Percentiles rank a stretch among this genome's conserved stretches.
phyloP scores from a whole-genome alignment of 345 rosid species.

The Iberis pinnata region DNA sequence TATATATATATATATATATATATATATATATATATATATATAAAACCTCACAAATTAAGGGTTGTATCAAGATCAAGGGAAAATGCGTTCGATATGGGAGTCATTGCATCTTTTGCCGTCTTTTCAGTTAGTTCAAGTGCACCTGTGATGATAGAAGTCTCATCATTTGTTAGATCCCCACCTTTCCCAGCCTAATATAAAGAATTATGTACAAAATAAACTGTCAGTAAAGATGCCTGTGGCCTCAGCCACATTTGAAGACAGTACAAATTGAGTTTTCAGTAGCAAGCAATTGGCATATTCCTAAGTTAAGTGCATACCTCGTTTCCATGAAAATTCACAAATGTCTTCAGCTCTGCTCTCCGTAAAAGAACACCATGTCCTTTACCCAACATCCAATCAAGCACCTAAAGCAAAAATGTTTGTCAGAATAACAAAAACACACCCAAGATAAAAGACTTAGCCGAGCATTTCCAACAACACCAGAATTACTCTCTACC shows the following conservation, averaged over 20 bases:
- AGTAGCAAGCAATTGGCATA: no score
- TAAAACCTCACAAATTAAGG: slow-evolving; percentile 77
- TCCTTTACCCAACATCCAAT: slow-evolving; percentile 97
- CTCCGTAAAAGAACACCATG: slow-evolving; percentile 81
- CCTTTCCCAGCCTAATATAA: slow-evolving; percentile 85
- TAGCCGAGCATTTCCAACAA: not conserved
- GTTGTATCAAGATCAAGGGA: slow-evolving; percentile 94
- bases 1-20: no score
- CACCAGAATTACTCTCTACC: slow-evolving; percentile 30
- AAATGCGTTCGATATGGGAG: slow-evolving; percentile 86
- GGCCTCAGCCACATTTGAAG: no score
- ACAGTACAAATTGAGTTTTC: no score
- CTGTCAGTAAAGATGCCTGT: no score
- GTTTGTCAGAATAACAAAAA: not conserved
- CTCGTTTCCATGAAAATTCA: slow-evolving; percentile 87
- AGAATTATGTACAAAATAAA: slow-evolving; percentile 4
- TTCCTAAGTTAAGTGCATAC: slow-evolving; percentile 29
- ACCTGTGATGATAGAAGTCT: slow-evolving; percentile 90
- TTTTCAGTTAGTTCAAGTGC: slow-evolving; percentile 93
- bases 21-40: no score
- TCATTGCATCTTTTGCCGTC: slow-evolving; percentile 93
- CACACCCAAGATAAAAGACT: not conserved
- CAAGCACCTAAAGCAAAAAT: slow-evolving; percentile 52
- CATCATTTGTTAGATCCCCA: slow-evolving; percentile 83
- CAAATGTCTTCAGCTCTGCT: slow-evolving; percentile 93